A percentile compares a stretch with the other conserved stretches of the same genome.
phyloP scores from a whole-genome alignment of 768 basidiomycete genomes.

The Russula dissimulans region DNA sequence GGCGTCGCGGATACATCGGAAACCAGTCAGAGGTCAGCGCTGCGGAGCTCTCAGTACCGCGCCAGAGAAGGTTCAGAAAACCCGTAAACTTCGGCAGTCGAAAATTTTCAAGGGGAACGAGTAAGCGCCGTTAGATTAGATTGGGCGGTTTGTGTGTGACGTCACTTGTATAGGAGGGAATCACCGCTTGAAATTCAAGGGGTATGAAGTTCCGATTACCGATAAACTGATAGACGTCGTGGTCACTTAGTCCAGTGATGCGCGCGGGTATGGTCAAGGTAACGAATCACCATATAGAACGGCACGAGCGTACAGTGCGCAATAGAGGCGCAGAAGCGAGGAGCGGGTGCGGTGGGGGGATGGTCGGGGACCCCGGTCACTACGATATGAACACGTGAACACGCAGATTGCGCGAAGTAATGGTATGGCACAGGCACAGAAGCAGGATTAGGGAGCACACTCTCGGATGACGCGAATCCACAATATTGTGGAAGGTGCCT shows the following conservation, averaged over 20 bases:
- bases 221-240: conserved; percentile 27
- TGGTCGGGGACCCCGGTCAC: no score
- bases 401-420: no score
- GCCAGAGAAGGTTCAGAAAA: background rate
- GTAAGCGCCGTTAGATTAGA: conserved; percentile 17
- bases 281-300: conserved; percentile 56
- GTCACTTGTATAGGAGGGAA: background rate
- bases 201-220: no score
- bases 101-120: background rate
- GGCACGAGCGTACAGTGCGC: conserved; percentile 38
- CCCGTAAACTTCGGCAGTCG: background rate
- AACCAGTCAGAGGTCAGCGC: no score
- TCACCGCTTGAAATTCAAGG: conserved; percentile 15
- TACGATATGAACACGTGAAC: no score
- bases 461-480: no score
- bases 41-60: no score
- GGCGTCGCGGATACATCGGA: background rate
- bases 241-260: conserved; percentile 30
- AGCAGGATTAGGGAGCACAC: no score
- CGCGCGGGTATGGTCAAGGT: conserved; percentile 60
- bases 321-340: background rate
- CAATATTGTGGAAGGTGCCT: no score
- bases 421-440: no score
- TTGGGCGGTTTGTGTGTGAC: no score
- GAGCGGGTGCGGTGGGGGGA: background rate